Evolutionary conservation across 495 filamentous ascomycete genomes (phyloP), one percentile per base, ranked within the genome.

Genomic region (Platismatia glauca): DNA sequence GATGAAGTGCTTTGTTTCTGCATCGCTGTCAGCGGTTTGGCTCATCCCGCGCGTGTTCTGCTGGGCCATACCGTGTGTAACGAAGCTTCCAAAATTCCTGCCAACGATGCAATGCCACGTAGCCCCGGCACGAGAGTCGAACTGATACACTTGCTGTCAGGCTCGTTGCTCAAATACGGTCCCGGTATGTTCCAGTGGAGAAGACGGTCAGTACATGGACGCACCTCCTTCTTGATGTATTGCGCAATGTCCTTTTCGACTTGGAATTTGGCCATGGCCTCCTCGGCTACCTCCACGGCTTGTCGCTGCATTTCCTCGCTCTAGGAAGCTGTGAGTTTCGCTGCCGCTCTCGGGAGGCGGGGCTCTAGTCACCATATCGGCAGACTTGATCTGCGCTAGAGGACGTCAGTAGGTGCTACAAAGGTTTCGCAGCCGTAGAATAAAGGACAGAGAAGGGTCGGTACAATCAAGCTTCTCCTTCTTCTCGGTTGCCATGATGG

Each of bases 61-160:
- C 39, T 33, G 37, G 29, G 34, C n/a, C 81, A 63, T 83, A 95
- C 92, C 94, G 71, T 99, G 94, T 33, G 94, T 99, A 50, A 99
- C 95, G 68, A 96, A 99, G 77, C 93, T 97, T 69, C 94, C 94
- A 74, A 97, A 99, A 80, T 99, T 97, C 61, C 95, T 83, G 46
- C 94, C 94, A 15, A 97, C 94, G 64, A 99, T 96, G 76, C 95
- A 97, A 76, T 99, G 94, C 94, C 94, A 96, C 68, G 90, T 96
- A 64, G 90, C 89, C 33, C 93, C 90, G 78, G 93, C 95, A 69
- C 91, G 84, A 62, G 86, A 85, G 73, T 96, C 90, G 68, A 95
- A 94, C 89, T 95, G 69, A 63, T 59, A 58, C 13, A 27, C 7
- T 11, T 38, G 0, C 5, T 31, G 18, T 63, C 22, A 57, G 55